Evolutionary conservation across 2,329 filamentous ascomycete species (phyloP), one percentile per base, ranked within the genome.

Genomic region (Uncinocarpus reesii): DNA sequence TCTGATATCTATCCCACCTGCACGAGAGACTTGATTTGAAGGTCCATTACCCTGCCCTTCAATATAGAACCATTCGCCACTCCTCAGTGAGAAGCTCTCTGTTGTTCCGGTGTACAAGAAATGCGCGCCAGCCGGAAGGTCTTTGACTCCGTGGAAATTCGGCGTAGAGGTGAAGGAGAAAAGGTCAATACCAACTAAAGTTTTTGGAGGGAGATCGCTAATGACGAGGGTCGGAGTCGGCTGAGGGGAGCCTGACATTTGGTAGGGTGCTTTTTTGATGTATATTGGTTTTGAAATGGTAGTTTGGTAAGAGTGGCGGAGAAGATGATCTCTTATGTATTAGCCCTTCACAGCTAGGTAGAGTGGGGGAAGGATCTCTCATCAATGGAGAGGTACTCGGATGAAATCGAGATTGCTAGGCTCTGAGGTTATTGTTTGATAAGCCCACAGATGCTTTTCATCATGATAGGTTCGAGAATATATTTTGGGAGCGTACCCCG

Each of bases 111-210:
- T 76, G 58, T 81, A 83, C 15, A 80, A 62, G 54, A 82, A 81
- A 58, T 82, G 79, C 58, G 74, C 71, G 36, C 79, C 79, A 1
- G 65, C 57, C 0, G 78, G 76, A 3, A 83, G 57, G 53, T 77
- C 71, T 53, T 75, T 78, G 56, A 83, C 73, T 23, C 79, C 79
- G 49, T 72, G 71, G 62, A 83, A 82, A 45, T 75, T 73, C 8
- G 76, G 68, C 8, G 78, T 77, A 3, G 77, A 76, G 13, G 77
- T 80, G 62, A 83, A 82, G 38, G 78, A 78, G 42, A 81, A 70
- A 16, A 75, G 66, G 55, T 74, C 69, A 49, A 74, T 66, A 34
- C 71, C 79, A 54, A 75, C 73, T 26, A 74, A 60, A 11, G 70
- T 70, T 54, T 67, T 68, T 2, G 69, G 61, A 16, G 71, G 71